phyloP scores from a whole-genome alignment of 2,329 filamentous ascomycete genomes.

The Graphiopsis chlorocephala region DNA sequence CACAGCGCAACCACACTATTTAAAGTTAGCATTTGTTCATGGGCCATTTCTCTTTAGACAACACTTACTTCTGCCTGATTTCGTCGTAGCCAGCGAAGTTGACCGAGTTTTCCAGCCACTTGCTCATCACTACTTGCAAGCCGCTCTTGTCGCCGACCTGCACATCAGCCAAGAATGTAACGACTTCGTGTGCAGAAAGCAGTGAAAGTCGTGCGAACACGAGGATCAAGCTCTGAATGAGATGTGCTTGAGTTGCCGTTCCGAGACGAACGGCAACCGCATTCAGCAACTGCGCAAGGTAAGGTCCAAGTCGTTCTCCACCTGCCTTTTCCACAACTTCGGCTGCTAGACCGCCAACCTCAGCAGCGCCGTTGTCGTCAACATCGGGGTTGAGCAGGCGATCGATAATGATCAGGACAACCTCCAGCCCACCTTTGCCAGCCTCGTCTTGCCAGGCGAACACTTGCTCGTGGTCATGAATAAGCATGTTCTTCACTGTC shows the following conservation, averaged over 20 bases:
- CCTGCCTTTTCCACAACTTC: constrained; percentile 95
- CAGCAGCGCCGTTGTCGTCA: constrained; percentile 92
- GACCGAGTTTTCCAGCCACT: constrained; percentile 96
- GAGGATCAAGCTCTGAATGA: constrained; percentile 93
- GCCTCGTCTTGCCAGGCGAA: constrained; percentile 79
- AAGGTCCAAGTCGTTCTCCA: constrained; percentile 84
- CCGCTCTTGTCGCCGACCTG: constrained; percentile 76
- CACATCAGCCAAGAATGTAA: constrained; percentile 85
- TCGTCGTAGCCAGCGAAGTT: constrained; percentile 98
- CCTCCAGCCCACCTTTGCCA: constrained; percentile 80
- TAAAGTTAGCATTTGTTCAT: constrained; percentile 14
- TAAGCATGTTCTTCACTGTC: constrained; percentile 82
- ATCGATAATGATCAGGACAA: constrained; percentile 88
- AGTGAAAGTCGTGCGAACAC: constrained; percentile 91
- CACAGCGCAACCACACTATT: constrained; percentile 83
- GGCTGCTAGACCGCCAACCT: constrained; percentile 90
- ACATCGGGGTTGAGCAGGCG: constrained; percentile 78
- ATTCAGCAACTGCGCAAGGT: constrained; percentile 79
- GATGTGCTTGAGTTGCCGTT: constrained; percentile 77
- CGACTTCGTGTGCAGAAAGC: constrained; percentile 80
- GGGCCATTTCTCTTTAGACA: neutral
- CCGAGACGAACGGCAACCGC: constrained; percentile 84
- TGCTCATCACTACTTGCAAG: constrained; percentile 83
- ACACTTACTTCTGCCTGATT: constrained; percentile 86
- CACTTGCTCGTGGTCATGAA: constrained; percentile 85